phyloP scores from a whole-genome alignment of 179 eudicot genomes.

The Spinacia oleracea region DNA sequence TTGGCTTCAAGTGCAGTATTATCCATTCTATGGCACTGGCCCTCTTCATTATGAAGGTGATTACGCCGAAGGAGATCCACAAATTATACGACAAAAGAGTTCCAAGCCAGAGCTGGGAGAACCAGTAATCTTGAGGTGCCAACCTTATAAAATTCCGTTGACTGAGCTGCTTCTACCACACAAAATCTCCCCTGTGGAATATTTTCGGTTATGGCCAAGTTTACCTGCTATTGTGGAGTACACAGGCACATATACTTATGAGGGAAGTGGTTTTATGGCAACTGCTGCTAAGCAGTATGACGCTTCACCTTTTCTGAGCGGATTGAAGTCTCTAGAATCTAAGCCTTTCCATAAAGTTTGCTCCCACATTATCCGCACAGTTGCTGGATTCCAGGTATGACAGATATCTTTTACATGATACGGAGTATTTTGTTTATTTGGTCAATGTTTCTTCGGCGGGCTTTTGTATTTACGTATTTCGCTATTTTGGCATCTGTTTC shows the following conservation, averaged over 20 bases:
- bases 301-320: conserved; percentile 91
- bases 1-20: conserved; percentile 93
- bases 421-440: not conserved
- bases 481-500: not conserved
- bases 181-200: conserved; percentile 96
- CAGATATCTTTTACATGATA: not conserved
- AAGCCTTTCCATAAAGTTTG: conserved; percentile 99
- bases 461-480: not conserved
- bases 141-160: conserved; percentile 94
- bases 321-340: conserved; percentile 77
- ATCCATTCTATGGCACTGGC: conserved; percentile 80
- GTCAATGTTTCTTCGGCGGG: not conserved
- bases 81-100: conserved; percentile 67
- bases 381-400: conserved; percentile 90
- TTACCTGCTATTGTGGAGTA: conserved; percentile 93
- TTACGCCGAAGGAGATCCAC: conserved; percentile 80
- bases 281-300: conserved; percentile 99
- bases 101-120: conserved; percentile 79
- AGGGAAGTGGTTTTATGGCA: conserved; percentile 98
- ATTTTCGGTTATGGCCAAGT: conserved; percentile 98
- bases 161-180: conserved; percentile 93
- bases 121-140: conserved; percentile 94
- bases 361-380: conserved; percentile 90
- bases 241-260: conserved; percentile 93
- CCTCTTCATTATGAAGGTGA: conserved; percentile 65